phyloP scores from a whole-genome alignment of 257 asterid species.

The Oldenlandia corymbosa region DNA sequence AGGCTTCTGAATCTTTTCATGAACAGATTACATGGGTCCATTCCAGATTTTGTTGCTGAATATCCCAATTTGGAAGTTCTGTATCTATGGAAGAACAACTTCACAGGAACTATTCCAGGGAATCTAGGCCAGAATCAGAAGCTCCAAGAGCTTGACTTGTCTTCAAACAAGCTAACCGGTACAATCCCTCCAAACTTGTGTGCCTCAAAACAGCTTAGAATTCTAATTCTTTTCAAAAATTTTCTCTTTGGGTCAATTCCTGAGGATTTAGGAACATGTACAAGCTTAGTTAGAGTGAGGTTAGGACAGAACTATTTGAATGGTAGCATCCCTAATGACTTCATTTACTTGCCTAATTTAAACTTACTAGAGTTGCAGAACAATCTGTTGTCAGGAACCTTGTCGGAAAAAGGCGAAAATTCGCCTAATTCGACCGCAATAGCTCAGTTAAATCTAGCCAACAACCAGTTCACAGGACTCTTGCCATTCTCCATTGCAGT shows the following conservation, averaged over 20 bases:
- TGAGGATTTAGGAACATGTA: constrained; percentile 57
- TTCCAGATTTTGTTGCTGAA: constrained; percentile 70
- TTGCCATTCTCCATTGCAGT: constrained; percentile 65
- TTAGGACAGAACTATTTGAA: constrained; percentile 76
- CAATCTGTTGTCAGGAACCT: constrained; percentile 64
- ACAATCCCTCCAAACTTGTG: constrained; percentile 64
- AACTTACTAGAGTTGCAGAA: constrained; percentile 79
- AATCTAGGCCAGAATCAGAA: constrained; percentile 57
- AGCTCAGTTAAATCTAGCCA: constrained; percentile 67
- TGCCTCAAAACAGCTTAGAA: constrained; percentile 49
- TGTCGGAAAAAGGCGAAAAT: constrained; percentile 41
- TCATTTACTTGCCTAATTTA: constrained; percentile 69
- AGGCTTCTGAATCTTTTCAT: constrained; percentile 66
- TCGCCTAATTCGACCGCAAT: constrained; percentile 40
- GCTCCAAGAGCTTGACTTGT: constrained; percentile 66
- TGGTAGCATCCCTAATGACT: constrained; percentile 73
- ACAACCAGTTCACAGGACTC: constrained; percentile 62
- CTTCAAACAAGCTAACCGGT: constrained; percentile 92
- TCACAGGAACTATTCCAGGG: constrained; percentile 73
- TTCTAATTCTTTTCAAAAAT: constrained; percentile 57
- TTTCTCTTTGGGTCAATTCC: constrained; percentile 81
- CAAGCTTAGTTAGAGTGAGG: constrained; percentile 77
- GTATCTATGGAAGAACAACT: constrained; percentile 85
- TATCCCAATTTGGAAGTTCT: constrained; percentile 61
- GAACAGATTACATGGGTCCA: constrained; percentile 78